Evolutionary conservation across 805 yeast genomes (phyloP).

Genomic region (Maudiozyma turicensis): DNA sequence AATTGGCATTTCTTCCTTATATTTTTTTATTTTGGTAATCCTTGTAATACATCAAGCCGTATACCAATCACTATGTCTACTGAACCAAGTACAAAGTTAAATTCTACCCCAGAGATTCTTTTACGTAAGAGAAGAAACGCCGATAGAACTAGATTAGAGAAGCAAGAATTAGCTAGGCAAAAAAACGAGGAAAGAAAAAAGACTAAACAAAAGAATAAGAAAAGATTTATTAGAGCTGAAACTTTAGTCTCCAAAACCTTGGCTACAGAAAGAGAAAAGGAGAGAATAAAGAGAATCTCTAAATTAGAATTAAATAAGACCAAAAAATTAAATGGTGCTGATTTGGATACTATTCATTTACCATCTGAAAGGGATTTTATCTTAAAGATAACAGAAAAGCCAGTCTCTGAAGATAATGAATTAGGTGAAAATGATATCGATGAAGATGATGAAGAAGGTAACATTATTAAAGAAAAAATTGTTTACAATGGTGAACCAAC

Average conservation of each 20-base stretch:
- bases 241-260: slow-evolving; percentile 56
- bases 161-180: slow-evolving; percentile 53
- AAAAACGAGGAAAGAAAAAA: slow-evolving; percentile 38
- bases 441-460: slow-evolving; percentile 22
- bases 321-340: slow-evolving; percentile 12
- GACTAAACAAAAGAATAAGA: slow-evolving; percentile 35
- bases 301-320: slow-evolving; percentile 38
- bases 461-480: slow-evolving; percentile 26
- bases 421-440: slow-evolving; percentile 1
- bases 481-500: slow-evolving; percentile 36
- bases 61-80: neutral
- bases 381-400: slow-evolving; percentile 24
- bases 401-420: neutral
- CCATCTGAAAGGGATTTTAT: slow-evolving; percentile 29
- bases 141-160: slow-evolving; percentile 62
- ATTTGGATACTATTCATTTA: slow-evolving; percentile 6
- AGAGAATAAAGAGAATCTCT: slow-evolving; percentile 55
- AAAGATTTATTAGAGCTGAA: slow-evolving; percentile 65
- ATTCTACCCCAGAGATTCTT: slow-evolving; percentile 68
- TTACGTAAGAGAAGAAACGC: slow-evolving; percentile 72
- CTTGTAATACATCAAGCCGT: neutral
- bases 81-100: slow-evolving; percentile 4
- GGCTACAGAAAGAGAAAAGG: slow-evolving; percentile 57
- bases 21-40: no score
- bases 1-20: no score